These are phyloP conservation scores for Diaporthe helianthi DNA, from an alignment of 2,329 filamentous ascomycete genomes.

Conservation along the genomic window DNA sequence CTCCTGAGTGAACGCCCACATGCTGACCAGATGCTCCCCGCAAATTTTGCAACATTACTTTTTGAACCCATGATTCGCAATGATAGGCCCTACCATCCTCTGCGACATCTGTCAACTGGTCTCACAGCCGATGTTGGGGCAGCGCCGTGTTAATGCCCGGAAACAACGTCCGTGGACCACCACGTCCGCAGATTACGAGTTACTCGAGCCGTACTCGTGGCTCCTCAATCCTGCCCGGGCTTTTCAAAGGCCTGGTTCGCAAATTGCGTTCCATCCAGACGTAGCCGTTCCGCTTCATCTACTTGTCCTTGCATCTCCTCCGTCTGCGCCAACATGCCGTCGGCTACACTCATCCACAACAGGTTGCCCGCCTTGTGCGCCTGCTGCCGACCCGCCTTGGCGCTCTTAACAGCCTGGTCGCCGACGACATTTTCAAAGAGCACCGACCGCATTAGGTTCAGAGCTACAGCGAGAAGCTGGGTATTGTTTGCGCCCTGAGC, in stretches of 20 bases:
- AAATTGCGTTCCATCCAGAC: slow-evolving; percentile 32
- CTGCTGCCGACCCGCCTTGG: slow-evolving; percentile 71
- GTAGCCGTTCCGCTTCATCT: slow-evolving; percentile 29
- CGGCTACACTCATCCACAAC: slow-evolving; percentile 81
- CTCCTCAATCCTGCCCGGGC: slow-evolving; percentile 1
- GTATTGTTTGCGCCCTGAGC: slow-evolving; percentile 75
- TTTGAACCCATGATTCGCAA: not conserved
- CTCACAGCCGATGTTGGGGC: not conserved
- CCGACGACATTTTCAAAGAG: slow-evolving; percentile 86
- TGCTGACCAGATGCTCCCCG: slow-evolving; percentile 8
- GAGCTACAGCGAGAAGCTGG: slow-evolving; percentile 81
- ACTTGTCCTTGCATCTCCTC: slow-evolving; percentile 74
- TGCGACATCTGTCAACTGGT: not conserved
- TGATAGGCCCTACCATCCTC: not conserved
- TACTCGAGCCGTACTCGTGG: not conserved
- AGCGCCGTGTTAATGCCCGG: not conserved
- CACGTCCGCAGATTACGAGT: too few relatives aligned
- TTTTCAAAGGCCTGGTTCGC: slow-evolving; percentile 32
- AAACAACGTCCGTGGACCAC: too few relatives aligned
- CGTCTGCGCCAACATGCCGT: slow-evolving; percentile 78
- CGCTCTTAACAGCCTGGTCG: slow-evolving; percentile 79
- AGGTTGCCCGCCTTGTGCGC: slow-evolving; percentile 74
- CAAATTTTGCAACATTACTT: slow-evolving; percentile 13
- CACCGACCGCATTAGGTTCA: slow-evolving; percentile 83
- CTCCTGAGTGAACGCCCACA: slow-evolving; percentile 17